Evolutionary conservation across 176 grass and related monocot genomes (phyloP).

Genomic region (Oryza coarctata): DNA sequence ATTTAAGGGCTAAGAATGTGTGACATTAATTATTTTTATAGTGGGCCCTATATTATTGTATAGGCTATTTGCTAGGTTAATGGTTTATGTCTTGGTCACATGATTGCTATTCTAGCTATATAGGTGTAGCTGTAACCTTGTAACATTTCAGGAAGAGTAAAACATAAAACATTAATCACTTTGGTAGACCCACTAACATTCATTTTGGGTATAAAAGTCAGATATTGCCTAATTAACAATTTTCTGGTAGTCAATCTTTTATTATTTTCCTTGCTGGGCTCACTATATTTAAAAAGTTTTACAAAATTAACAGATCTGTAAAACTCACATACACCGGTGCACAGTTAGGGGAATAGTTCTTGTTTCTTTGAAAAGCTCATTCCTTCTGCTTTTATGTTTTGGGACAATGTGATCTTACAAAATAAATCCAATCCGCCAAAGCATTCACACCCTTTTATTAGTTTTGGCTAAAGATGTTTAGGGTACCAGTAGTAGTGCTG

Average conservation of each 20-base stretch:
- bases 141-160: background rate
- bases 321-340: background rate
- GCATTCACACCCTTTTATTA: background rate
- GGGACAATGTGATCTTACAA: background rate
- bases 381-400: background rate
- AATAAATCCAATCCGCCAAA: conserved; percentile 24
- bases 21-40: background rate
- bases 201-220: background rate
- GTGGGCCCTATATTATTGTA: background rate
- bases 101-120: background rate
- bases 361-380: background rate
- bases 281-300: background rate
- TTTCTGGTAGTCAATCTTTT: background rate
- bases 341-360: background rate
- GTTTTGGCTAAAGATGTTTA: conserved; percentile 7
- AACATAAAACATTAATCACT: background rate
- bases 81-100: background rate
- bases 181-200: too few relatives aligned
- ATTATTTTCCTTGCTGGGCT: conserved; percentile 4
- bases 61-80: background rate
- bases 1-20: background rate
- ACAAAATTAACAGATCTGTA: background rate
- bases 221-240: background rate
- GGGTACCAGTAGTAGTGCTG: too few relatives aligned
- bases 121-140: background rate